Base-by-base conservation (phyloP, 768 basidiomycete species). In the Tylopilus cervinicoccineus region DNA sequence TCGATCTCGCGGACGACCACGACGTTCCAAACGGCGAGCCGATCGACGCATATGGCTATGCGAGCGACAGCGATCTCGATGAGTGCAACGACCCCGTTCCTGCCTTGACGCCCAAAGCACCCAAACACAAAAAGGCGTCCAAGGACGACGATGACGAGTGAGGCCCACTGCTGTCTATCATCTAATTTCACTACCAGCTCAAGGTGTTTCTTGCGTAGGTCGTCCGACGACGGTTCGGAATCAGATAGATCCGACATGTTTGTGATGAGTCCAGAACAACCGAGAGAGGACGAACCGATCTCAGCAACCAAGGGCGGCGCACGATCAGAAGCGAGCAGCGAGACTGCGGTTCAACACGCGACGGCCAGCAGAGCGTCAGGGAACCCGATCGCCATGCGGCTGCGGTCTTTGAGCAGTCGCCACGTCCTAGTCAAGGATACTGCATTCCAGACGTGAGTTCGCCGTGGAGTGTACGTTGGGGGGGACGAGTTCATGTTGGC, bases 51-150 rank as follows among this genome's bases (percentile, higher is more conserved):
- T 66, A 68, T 42, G 68, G 57, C 8, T 71, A 67, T 38, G 58
- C 27, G 28, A 66, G 62, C 16, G 69, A 71, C 47, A 70, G 70
- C 13, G 70, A 70, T 34, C 60, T 71, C 22, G 69, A 70, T 17
- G 65, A 68, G 6, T 56, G 58, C 4, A 17, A 51, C 2, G 51
- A 57, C 0, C 32, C 38, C 6, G 19, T 37, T 38, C 34, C 32
- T 40, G 16, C n/a, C n/a, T n/a, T n/a, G n/a, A n/a, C n/a, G n/a
- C n/a, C n/a, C n/a, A n/a, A n/a, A n/a, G n/a, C n/a, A n/a, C n/a
- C n/a, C n/a, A n/a, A n/a, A n/a, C n/a, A n/a, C n/a, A n/a, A n/a
- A n/a, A n/a, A n/a, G n/a, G n/a, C n/a, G n/a, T n/a, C 26, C 16
- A 54, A 54, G 45, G 27, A n/a, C n/a, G 45, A 47, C 2, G 48